Conservation (phyloP, 2,329 filamentous ascomycete genomes). For the Claviceps maximensis region DNA sequence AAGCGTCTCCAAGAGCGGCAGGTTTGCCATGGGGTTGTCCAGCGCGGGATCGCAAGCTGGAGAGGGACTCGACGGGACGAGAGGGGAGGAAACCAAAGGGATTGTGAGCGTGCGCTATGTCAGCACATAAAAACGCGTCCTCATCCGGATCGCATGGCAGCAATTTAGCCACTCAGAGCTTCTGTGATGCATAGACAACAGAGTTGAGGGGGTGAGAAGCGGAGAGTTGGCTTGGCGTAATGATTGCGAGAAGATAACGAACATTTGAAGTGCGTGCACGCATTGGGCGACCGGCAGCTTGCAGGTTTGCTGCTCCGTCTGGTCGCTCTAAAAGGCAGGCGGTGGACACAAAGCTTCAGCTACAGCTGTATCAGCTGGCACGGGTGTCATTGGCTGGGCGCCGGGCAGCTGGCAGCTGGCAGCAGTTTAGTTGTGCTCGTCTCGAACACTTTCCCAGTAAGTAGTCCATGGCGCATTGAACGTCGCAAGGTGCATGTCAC, state of each 20-base stretch:
- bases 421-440: too few relatives aligned
- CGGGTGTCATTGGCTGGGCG: too few relatives aligned
- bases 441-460: too few relatives aligned
- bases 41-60: neutral
- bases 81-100: neutral
- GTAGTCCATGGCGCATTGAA: too few relatives aligned
- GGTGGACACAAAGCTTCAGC: neutral
- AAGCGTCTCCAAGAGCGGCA: conserved; percentile 12
- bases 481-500: too few relatives aligned
- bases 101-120: neutral
- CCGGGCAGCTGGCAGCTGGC: neutral
- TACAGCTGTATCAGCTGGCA: neutral
- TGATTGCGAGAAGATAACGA: neutral
- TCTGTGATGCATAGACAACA: neutral
- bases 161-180: neutral
- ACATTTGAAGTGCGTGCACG: neutral
- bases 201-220: neutral
- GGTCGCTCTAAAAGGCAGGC: neutral
- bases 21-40: conserved; percentile 13
- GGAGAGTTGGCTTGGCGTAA: neutral
- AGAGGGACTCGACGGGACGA: too few relatives aligned
- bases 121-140: neutral
- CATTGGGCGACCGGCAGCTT: neutral
- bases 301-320: neutral
- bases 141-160: neutral